These are phyloP conservation scores for Diaporthe sp. DNA, from an alignment of 2,329 filamentous ascomycete genomes.

Conservation along the genomic window DNA sequence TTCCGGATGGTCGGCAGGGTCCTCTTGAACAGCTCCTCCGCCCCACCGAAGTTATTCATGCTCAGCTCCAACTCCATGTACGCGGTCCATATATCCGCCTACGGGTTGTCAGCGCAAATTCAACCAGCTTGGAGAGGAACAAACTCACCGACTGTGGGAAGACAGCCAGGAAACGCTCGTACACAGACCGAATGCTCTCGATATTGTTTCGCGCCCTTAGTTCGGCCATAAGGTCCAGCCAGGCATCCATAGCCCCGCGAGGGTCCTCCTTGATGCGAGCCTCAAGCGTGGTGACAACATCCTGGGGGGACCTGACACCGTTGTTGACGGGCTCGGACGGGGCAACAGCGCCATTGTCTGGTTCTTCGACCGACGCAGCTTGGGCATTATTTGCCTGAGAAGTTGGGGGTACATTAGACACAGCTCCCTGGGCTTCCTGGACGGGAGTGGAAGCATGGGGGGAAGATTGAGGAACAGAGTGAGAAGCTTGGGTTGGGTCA, in stretches of 20 bases:
- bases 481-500: conserved; percentile 38
- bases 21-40: conserved; percentile 86
- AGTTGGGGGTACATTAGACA: conserved; percentile 50
- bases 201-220: conserved; percentile 85
- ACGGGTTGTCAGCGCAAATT: conserved; percentile 48
- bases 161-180: conserved; percentile 86
- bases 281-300: conserved; percentile 68
- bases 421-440: conserved; percentile 45
- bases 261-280: conserved; percentile 93
- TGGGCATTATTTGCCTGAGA: conserved; percentile 42
- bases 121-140: background rate
- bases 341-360: conserved; percentile 53
- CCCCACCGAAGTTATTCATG: conserved; percentile 82
- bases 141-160: conserved; percentile 91
- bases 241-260: conserved; percentile 91
- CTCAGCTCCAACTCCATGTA: conserved; percentile 93
- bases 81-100: conserved; percentile 93
- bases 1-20: conserved; percentile 84
- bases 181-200: conserved; percentile 83
- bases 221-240: conserved; percentile 88
- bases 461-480: conserved; percentile 39
- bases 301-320: conserved; percentile 60
- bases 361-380: conserved; percentile 44
- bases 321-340: conserved; percentile 72
- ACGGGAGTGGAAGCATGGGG: conserved; percentile 42